Percentiles rank a stretch among this genome's conserved stretches.
Evolutionary conservation across 257 asterid genomes (phyloP).

Genomic region (Thymus mandschuricus): DNA sequence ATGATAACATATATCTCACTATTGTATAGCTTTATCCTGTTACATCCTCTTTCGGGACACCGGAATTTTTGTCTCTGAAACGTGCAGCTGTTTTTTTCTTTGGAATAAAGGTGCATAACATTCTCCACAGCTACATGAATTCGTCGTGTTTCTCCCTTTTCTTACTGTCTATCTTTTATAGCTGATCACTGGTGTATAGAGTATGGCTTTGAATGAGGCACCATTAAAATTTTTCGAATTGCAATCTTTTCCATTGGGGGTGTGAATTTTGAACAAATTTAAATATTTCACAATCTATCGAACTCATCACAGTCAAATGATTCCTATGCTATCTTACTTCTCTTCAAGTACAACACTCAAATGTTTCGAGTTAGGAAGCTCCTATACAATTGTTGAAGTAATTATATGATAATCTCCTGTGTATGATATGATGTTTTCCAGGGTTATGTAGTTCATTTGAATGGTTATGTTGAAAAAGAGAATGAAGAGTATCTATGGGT

Average conservation of each 20-base stretch:
- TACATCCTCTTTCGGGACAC: slow-evolving; percentile 62
- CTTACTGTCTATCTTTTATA: background rate
- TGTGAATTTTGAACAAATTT: background rate
- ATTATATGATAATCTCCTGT: background rate
- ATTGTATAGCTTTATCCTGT: slow-evolving; percentile 71
- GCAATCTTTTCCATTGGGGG: background rate
- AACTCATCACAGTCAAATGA: background rate
- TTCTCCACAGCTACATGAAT: too few relatives aligned
- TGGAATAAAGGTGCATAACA: slow-evolving; percentile 71
- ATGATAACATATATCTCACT: slow-evolving; percentile 22
- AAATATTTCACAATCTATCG: background rate
- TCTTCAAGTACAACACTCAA: slow-evolving; percentile 17
- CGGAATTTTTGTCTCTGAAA: slow-evolving; percentile 70
- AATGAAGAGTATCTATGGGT: slow-evolving; percentile 75
- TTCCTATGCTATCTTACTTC: slow-evolving; percentile 11
- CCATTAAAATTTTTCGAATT: background rate
- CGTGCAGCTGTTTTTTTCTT: slow-evolving; percentile 94
- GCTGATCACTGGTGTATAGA: slow-evolving; percentile 19
- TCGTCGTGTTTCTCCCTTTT: too few relatives aligned
- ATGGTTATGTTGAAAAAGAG: slow-evolving; percentile 77
- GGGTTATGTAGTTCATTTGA: slow-evolving; percentile 95
- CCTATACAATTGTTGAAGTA: slow-evolving; percentile 15
- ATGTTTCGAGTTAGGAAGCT: slow-evolving; percentile 16
- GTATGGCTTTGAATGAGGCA: slow-evolving; percentile 14
- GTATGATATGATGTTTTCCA: slow-evolving; percentile 33